These are phyloP conservation scores for Zasmidium citrigriseum DNA, from an alignment of 2,329 filamentous ascomycete species.

Conservation along the genomic window DNA sequence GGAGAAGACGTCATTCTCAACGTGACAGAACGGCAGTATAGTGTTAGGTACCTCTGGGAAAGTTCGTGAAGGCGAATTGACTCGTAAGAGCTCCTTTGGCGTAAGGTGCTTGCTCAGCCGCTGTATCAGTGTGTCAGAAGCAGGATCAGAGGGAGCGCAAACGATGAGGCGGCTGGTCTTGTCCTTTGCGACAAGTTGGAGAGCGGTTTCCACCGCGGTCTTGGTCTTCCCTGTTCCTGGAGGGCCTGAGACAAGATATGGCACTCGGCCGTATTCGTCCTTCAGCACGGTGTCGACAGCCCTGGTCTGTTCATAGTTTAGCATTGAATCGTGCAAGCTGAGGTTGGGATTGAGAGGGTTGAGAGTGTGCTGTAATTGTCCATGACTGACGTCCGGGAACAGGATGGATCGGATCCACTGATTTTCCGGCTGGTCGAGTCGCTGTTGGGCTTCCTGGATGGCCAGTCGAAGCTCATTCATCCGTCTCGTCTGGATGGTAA, in stretches of 20 bases:
- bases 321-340: conserved; percentile 39
- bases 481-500: conserved; percentile 21
- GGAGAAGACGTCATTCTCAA: conserved; percentile 27
- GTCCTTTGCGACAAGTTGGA: conserved; percentile 25
- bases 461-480: conserved; percentile 15
- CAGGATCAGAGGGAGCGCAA: conserved; percentile 31
- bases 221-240: conserved; percentile 57
- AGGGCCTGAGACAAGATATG: conserved; percentile 51
- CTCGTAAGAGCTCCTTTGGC: conserved; percentile 22
- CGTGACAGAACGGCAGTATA: conserved; percentile 26
- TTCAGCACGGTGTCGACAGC: conserved; percentile 45
- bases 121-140: conserved; percentile 26
- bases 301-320: conserved; percentile 53
- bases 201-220: conserved; percentile 49
- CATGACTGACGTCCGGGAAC: conserved; percentile 43
- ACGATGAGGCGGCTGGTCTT: conserved; percentile 16
- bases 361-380: conserved; percentile 41
- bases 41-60: conserved; percentile 29
- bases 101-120: conserved; percentile 22
- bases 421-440: conserved; percentile 1
- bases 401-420: conserved; percentile 44
- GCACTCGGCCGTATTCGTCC: conserved; percentile 46
- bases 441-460: conserved; percentile 8
- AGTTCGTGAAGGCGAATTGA: conserved; percentile 26
- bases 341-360: conserved; percentile 38